A percentile compares a stretch with the other conserved stretches of the same genome.
Conservation (phyloP, 192 early-diverging fungal genomes). For the Podila epicladia region DNA sequence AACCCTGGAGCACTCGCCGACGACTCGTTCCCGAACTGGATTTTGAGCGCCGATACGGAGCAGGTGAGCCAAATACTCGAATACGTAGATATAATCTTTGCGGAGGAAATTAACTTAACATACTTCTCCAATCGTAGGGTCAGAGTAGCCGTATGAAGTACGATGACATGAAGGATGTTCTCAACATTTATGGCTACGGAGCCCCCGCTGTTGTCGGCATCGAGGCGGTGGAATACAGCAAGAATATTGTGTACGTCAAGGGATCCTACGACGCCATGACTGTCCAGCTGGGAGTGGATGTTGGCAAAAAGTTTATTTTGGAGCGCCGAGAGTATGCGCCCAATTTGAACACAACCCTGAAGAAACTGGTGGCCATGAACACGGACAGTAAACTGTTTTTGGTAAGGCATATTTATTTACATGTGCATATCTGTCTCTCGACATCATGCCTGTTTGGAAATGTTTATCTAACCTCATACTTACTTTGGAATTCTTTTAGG, state of each 20-base stretch:
- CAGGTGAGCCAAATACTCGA: constrained; percentile 2
- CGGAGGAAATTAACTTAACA: too few species aligned
- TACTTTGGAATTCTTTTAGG: constrained; percentile 17
- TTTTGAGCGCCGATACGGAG: constrained; percentile 12
- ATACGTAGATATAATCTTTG: too few species aligned
- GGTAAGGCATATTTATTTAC: constrained; percentile 2
- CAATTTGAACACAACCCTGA: constrained; percentile 22
- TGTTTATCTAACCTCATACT: background rate
- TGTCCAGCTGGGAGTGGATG: constrained; percentile 1
- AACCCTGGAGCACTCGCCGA: constrained; percentile 11
- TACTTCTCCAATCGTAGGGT: constrained; percentile 11
- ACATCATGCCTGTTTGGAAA: background rate
- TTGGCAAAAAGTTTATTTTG: constrained; percentile 21
- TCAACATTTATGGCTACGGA: constrained; percentile 12
- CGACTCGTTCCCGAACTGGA: constrained; percentile 16
- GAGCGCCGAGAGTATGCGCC: constrained; percentile 27
- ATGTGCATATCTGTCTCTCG: background rate
- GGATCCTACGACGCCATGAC: constrained; percentile 29
- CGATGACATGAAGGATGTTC: constrained; percentile 15
- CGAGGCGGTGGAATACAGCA: constrained; percentile 9
- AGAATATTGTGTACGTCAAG: constrained; percentile 19
- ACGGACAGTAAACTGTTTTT: constrained; percentile 22
- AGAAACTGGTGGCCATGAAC: constrained; percentile 29
- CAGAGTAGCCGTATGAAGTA: constrained; percentile 14
- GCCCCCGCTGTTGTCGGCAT: constrained; percentile 11